phyloP scores from a whole-genome alignment of 2,329 filamentous ascomycete genomes.

The Ilyonectria sp. region DNA sequence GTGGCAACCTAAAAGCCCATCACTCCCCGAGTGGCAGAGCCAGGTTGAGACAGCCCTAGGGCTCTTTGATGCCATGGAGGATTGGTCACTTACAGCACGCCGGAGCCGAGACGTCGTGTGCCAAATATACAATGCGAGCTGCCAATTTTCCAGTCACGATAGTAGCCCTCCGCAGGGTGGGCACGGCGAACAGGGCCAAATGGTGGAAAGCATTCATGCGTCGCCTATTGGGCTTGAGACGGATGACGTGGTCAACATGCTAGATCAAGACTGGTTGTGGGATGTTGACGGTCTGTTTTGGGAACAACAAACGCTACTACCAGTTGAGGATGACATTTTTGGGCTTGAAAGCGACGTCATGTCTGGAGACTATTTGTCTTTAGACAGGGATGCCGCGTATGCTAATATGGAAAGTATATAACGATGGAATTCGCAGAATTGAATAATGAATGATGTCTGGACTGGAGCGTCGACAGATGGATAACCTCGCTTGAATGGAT shows the following conservation, averaged over 20 bases:
- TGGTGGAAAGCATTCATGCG: slow-evolving; percentile 63
- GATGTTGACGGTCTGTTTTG: slow-evolving; percentile 62
- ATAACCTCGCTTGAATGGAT: no score
- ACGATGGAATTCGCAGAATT: no score
- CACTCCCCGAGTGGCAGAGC: slow-evolving; percentile 67
- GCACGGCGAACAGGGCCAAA: slow-evolving; percentile 55
- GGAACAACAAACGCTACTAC: neutral
- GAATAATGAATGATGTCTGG: no score
- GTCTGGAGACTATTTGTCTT: no score
- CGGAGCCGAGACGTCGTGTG: slow-evolving; percentile 74
- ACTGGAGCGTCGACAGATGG: no score
- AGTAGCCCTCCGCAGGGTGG: slow-evolving; percentile 68
- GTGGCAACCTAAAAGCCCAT: slow-evolving; percentile 70
- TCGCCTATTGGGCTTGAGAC: slow-evolving; percentile 66
- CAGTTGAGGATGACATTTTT: neutral
- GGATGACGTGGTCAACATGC: slow-evolving; percentile 66
- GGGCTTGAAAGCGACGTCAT: neutral
- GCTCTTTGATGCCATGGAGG: slow-evolving; percentile 74
- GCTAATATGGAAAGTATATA: no score
- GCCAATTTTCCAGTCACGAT: slow-evolving; percentile 39
- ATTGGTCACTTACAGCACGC: slow-evolving; percentile 75
- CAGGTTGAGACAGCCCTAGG: slow-evolving; percentile 72
- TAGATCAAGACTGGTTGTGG: slow-evolving; percentile 69
- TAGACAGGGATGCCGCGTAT: no score
- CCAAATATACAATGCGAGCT: slow-evolving; percentile 73